Base-by-base conservation (phyloP, 148 eudicot genomes). In the Vaccinium myrtillus region DNA sequence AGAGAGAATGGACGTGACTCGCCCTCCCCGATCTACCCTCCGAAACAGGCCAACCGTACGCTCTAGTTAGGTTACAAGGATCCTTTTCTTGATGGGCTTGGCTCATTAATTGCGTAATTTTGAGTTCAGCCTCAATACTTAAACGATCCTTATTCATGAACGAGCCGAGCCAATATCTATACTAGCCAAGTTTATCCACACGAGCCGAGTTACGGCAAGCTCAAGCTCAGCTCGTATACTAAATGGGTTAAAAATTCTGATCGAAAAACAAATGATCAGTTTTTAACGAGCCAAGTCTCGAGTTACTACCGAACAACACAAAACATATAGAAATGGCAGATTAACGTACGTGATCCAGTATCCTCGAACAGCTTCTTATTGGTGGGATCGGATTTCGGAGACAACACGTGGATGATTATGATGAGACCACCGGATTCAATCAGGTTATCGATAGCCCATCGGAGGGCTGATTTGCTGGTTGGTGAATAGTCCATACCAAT, bases 401-500 rank as follows among this genome's bases (percentile, higher is more conserved):
- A 91, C 23, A 78, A 71, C 8, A 91, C 91, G 50, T 89, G 90
- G 79, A 91, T 79, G 12, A 91, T 6, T 11, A 91, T 55, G 46
- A 91, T 63, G 27, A 13, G 65, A 82, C 89, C 93, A 23, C 89
- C 90, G 5, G 83, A 76, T 7, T 81, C 91, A 21, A 91, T n/a
- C 59, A 91, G 86, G 50, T 91, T 91, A 49, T 91, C 78, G 58
- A 89, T 78, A 12, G 93, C 88, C 93, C 93, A 91, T 27, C 80
- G 78, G 49, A 91, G 84, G 43, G 93, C 93, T 77, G 77, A 54
- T 85, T 89, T 89, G 89, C 93, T 91, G 53, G 89, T 86, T 65
- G 88, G 49, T 82, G 93, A 91, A 63, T 91, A 88, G 69, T 91
- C 93, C 90, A 91, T 86, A 8, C 86, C 93, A 74, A 91, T 79